Evolutionary conservation across 768 basidiomycete genomes (phyloP).

Genomic region (Leccinum sublutescens): DNA sequence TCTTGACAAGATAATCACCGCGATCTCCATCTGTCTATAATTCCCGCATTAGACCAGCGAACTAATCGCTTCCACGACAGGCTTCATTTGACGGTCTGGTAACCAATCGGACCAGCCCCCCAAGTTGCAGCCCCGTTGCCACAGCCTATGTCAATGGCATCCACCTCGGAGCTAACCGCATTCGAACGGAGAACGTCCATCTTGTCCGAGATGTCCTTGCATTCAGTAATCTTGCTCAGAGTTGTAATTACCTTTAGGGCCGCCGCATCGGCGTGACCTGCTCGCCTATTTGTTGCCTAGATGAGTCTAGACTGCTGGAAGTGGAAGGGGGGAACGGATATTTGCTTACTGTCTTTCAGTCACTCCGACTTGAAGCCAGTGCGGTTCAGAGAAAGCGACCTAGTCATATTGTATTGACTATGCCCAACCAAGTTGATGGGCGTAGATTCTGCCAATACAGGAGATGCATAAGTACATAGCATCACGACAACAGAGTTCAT

Average conservation of each 20-base stretch:
- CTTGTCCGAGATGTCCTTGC: background rate
- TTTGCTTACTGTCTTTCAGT: background rate
- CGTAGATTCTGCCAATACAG: background rate
- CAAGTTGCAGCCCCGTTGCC: slow-evolving; percentile 2
- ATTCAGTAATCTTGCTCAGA: background rate
- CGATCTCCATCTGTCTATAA: slow-evolving; percentile 15
- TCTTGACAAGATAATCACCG: slow-evolving; percentile 25
- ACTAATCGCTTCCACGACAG: background rate
- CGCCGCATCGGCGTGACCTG: background rate
- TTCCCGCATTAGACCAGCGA: slow-evolving; percentile 18
- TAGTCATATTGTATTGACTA: background rate
- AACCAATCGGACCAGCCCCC: background rate
- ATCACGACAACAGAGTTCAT: background rate
- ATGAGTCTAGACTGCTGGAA: background rate
- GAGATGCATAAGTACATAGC: background rate
- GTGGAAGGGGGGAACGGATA: background rate
- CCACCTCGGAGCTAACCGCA: slow-evolving; percentile 9
- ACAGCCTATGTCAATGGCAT: background rate
- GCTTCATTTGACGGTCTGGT: background rate
- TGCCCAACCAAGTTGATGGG: background rate
- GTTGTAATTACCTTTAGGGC: background rate
- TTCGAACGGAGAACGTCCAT: background rate
- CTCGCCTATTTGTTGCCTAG: background rate
- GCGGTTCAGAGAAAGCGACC: background rate
- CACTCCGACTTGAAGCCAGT: background rate